Evolutionary conservation across 441 rosid genomes (phyloP).

Genomic region (Biscutella auriculata): DNA sequence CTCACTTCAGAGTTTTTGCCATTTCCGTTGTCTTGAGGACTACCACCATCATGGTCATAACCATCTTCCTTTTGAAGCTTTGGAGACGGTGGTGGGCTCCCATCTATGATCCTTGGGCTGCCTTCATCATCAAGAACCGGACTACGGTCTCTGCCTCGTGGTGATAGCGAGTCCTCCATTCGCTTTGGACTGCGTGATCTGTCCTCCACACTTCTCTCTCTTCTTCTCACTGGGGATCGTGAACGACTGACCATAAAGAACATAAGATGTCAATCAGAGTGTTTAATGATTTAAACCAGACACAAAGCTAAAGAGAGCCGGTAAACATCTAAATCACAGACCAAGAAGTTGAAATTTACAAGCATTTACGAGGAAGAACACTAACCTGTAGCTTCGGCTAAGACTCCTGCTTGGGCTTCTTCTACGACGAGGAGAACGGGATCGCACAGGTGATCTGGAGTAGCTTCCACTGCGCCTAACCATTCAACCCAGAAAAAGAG

Average conservation of each 20-base stretch:
- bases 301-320: not conserved
- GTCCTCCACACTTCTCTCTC: slow-evolving; percentile 23
- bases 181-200: slow-evolving; percentile 47
- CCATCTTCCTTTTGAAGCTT: slow-evolving; percentile 12
- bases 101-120: slow-evolving; percentile 42
- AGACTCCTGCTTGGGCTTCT: slow-evolving; percentile 60
- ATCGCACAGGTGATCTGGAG: slow-evolving; percentile 38
- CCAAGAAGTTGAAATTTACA: not conserved
- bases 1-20: slow-evolving; percentile 26
- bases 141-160: slow-evolving; percentile 41
- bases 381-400: slow-evolving; percentile 43
- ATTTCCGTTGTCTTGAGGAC: slow-evolving; percentile 24
- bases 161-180: slow-evolving; percentile 38
- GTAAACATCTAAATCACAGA: too few species aligned
- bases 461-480: slow-evolving; percentile 38
- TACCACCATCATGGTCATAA: slow-evolving; percentile 14
- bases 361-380: not conserved
- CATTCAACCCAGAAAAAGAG: not conserved
- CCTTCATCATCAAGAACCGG: slow-evolving; percentile 29
- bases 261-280: not conserved
- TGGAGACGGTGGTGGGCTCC: slow-evolving; percentile 17
- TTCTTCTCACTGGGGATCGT: slow-evolving; percentile 36
- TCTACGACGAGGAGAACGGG: slow-evolving; percentile 56
- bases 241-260: slow-evolving; percentile 37
- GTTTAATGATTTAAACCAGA: not conserved